Evolutionary conservation across 805 yeast species (phyloP).

Genomic region (Saccharomycopsis selenospora): DNA sequence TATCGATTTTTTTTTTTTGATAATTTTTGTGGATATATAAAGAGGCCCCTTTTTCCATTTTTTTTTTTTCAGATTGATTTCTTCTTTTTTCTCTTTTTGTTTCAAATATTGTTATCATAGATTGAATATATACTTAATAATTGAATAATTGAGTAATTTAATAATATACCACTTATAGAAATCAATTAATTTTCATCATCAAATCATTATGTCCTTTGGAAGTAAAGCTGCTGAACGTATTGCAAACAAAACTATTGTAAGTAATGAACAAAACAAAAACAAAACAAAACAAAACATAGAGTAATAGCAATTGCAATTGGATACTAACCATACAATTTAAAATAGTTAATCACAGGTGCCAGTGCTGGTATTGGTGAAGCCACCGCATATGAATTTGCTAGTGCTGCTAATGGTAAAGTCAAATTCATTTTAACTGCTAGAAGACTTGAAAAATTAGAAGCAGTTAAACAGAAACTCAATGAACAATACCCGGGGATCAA

Average conservation of each 20-base stretch:
- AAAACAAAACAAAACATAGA: too few species aligned
- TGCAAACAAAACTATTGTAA: conserved; percentile 57
- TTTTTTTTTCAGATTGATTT: background rate
- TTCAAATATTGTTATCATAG: too few species aligned
- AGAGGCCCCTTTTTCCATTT: background rate
- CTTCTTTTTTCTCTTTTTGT: too few species aligned
- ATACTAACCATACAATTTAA: background rate
- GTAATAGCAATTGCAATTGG: too few species aligned
- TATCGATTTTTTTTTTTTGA: too few species aligned
- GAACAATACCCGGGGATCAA: conserved; percentile 39
- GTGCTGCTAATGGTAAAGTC: conserved; percentile 59
- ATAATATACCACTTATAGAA: too few species aligned
- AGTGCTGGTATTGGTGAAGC: conserved; percentile 92
- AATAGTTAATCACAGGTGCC: conserved; percentile 76
- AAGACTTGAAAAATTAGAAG: conserved; percentile 54
- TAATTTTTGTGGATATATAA: too few species aligned
- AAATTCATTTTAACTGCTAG: conserved; percentile 73
- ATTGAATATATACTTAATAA: background rate
- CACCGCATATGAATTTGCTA: conserved; percentile 80
- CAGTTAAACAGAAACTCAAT: conserved; percentile 40
- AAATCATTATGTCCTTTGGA: conserved; percentile 58
- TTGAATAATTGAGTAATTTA: too few species aligned
- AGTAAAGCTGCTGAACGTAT: conserved; percentile 71
- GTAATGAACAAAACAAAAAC: too few species aligned
- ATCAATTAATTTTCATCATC: background rate